These are phyloP conservation scores for Coelastrella sp. DNA, from an alignment of 139 green algal species.

Conservation along the genomic window DNA sequence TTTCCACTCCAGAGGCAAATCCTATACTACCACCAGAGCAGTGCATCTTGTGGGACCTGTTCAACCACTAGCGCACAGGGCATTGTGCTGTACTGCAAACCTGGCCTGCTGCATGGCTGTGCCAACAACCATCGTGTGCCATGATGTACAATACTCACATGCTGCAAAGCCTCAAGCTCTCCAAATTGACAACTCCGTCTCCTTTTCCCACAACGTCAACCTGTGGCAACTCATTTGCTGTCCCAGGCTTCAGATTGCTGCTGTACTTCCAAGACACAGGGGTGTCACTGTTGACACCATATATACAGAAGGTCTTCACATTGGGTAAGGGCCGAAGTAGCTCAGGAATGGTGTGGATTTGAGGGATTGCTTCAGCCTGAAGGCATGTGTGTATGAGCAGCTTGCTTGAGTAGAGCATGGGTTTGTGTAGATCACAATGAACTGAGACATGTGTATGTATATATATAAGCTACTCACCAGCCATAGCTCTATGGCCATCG, in stretches of 20 bases:
- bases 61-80: too few species aligned
- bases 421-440: not conserved
- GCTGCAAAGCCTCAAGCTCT: conserved; percentile 16
- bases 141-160: not conserved
- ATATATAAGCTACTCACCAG: too few species aligned
- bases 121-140: too few species aligned
- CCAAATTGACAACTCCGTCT: conserved; percentile 18
- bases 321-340: not conserved
- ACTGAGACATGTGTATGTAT: too few species aligned
- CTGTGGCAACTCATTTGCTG: not conserved
- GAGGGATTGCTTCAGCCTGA: not conserved
- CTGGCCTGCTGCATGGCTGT: too few species aligned
- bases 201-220: not conserved
- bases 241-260: not conserved
- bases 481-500: too few species aligned
- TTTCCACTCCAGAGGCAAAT: too few species aligned
- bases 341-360: not conserved
- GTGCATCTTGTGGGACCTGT: too few species aligned
- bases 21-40: too few species aligned
- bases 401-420: not conserved
- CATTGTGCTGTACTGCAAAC: too few species aligned
- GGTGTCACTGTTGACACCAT: not conserved
- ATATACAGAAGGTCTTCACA: conserved; percentile 27
- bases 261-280: not conserved
- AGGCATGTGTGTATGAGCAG: not conserved